A percentile compares a stretch with the other conserved stretches of the same genome.
phyloP scores from a whole-genome alignment of 106 monocot species.

The Dendrobium nobile region DNA sequence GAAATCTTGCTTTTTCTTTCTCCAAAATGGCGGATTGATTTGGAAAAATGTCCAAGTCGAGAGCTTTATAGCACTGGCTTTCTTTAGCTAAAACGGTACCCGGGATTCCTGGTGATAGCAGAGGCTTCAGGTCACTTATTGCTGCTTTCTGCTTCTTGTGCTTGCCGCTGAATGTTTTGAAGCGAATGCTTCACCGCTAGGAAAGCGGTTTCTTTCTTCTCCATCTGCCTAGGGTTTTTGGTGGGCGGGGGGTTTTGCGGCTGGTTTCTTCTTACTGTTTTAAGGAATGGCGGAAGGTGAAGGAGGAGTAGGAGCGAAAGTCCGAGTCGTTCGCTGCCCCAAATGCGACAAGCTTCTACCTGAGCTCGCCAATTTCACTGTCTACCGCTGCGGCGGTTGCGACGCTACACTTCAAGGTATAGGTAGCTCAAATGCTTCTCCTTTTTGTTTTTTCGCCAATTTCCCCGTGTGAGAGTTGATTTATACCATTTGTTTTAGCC shows the following conservation, averaged over 20 bases:
- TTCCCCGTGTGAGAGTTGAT: neutral
- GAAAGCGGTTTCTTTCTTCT: neutral
- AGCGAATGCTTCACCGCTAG: neutral
- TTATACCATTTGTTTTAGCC: neutral
- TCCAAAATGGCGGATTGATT: neutral
- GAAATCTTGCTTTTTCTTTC: conserved; percentile 4
- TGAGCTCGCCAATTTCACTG: conserved; percentile 60
- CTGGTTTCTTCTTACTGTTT: neutral
- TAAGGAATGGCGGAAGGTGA: conserved; percentile 11
- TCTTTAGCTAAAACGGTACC: neutral
- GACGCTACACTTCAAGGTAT: conserved; percentile 86
- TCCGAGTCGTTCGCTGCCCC: conserved; percentile 86
- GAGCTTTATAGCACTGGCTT: conserved; percentile 5
- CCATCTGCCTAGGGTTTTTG: neutral
- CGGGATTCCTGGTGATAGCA: conserved; percentile 10
- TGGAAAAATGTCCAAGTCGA: neutral
- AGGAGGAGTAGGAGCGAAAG: conserved; percentile 41
- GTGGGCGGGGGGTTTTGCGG: neutral
- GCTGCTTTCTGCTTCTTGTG: neutral
- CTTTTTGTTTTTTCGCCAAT: neutral
- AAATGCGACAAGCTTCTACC: conserved; percentile 90
- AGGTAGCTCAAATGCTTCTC: neutral
- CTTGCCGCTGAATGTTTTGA: neutral
- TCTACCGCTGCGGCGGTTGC: conserved; percentile 87
- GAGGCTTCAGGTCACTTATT: neutral